These are phyloP conservation scores for Phytophthora boehmeriae DNA, from an alignment of 352 stramenopile species.

Conservation along the genomic window DNA sequence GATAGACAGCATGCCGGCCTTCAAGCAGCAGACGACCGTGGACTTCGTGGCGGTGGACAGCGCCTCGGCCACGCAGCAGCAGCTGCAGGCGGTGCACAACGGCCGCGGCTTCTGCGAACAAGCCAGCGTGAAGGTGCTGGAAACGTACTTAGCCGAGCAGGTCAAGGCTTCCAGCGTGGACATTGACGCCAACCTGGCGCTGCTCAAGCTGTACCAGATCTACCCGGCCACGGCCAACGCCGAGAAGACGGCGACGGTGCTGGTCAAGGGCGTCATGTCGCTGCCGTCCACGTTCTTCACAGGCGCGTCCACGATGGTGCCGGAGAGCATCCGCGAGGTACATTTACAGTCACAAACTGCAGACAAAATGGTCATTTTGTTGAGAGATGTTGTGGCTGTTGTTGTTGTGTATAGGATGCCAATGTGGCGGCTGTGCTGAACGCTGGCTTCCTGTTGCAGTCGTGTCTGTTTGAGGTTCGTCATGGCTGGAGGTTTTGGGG, in stretches of 20 bases:
- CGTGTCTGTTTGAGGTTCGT: constrained; percentile 68
- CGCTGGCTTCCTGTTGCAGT: constrained; percentile 76
- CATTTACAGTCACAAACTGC: neutral
- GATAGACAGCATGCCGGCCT: constrained; percentile 55
- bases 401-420: constrained; percentile 43
- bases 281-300: constrained; percentile 82
- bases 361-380: neutral
- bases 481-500: neutral
- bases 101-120: constrained; percentile 57
- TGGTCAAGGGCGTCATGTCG: constrained; percentile 73
- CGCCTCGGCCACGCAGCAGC: constrained; percentile 59
- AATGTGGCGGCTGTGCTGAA: constrained; percentile 62
- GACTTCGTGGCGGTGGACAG: constrained; percentile 56
- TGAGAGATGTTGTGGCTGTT: neutral
- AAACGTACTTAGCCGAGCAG: constrained; percentile 82
- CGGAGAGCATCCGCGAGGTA: constrained; percentile 74
- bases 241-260: constrained; percentile 64
- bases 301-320: constrained; percentile 68
- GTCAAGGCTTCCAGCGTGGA: constrained; percentile 61
- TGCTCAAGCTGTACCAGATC: constrained; percentile 86
- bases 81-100: constrained; percentile 56
- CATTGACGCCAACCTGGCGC: constrained; percentile 77
- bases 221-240: constrained; percentile 65
- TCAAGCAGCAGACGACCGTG: constrained; percentile 66
- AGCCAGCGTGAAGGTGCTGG: constrained; percentile 52